phyloP scores from a whole-genome alignment of 208 protist species.

The Leishmania amazonensis region DNA sequence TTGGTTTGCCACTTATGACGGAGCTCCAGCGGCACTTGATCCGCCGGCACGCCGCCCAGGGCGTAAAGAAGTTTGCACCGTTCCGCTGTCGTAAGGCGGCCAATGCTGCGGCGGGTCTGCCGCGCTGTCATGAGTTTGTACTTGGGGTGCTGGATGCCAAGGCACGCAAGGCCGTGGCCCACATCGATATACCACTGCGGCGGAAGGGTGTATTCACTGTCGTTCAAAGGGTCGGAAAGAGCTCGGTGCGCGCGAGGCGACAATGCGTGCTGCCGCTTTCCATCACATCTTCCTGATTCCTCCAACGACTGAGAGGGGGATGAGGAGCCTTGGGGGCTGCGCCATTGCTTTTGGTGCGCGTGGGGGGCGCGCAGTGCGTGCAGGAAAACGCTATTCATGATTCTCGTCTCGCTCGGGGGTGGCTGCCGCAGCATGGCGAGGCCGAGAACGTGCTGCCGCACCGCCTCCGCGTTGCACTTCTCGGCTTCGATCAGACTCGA shows the following conservation, averaged over 20 bases:
- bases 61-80: constrained; percentile 84
- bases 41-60: constrained; percentile 46
- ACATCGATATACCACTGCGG: constrained; percentile 84
- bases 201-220: constrained; percentile 43
- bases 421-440: constrained; percentile 87
- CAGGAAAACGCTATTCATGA: constrained; percentile 85
- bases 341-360: background rate
- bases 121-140: constrained; percentile 80
- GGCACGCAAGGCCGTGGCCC: constrained; percentile 71
- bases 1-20: constrained; percentile 62
- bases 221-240: constrained; percentile 30
- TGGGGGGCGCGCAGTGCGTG: constrained; percentile 63
- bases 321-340: background rate
- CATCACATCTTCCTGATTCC: background rate
- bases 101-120: constrained; percentile 55
- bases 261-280: background rate
- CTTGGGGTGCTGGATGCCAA: constrained; percentile 76
- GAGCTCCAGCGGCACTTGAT: constrained; percentile 51
- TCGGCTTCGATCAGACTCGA: constrained; percentile 65
- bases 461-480: constrained; percentile 64
- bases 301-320: background rate
- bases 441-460: constrained; percentile 65
- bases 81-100: constrained; percentile 52
- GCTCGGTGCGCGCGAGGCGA: constrained; percentile 12
- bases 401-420: constrained; percentile 41